Conservation (phyloP, 371 early-diverging fungal genomes). For the Syncephalis fuscata region DNA sequence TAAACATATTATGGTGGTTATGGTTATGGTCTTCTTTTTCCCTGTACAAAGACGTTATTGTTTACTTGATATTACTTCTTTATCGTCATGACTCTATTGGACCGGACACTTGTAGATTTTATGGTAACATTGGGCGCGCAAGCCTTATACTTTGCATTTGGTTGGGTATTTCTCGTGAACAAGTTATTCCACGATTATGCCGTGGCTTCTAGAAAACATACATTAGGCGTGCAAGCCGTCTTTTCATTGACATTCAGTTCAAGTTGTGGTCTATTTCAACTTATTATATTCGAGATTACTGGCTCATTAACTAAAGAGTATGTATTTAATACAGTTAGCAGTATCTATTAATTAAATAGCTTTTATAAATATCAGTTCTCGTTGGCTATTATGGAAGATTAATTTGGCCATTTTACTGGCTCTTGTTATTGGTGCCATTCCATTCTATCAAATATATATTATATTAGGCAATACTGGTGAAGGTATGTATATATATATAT, state of each 20-base stretch:
- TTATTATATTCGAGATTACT: conserved; percentile 68
- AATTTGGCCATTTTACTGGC: conserved; percentile 41
- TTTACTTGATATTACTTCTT: no score
- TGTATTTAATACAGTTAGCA: conserved; percentile 3
- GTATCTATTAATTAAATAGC: background rate
- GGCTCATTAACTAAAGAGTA: conserved; percentile 49
- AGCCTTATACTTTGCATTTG: conserved; percentile 26
- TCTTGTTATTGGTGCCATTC: conserved; percentile 50
- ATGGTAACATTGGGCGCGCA: conserved; percentile 14
- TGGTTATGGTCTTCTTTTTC: no score
- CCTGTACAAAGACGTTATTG: no score
- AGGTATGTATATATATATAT: background rate
- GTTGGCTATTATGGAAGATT: conserved; percentile 61
- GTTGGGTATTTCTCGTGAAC: conserved; percentile 28
- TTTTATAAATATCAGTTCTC: conserved; percentile 15
- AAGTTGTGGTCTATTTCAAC: conserved; percentile 61
- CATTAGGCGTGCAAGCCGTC: conserved; percentile 34
- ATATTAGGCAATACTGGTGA: conserved; percentile 25
- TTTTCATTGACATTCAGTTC: conserved; percentile 64
- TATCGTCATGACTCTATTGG: no score
- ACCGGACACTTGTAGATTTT: no score
- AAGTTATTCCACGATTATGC: conserved; percentile 31
- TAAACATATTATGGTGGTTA: no score
- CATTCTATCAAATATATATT: conserved; percentile 55
- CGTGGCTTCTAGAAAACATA: conserved; percentile 18